phyloP scores from a whole-genome alignment of 257 asterid genomes.

The Solanum pimpinellifolium region DNA sequence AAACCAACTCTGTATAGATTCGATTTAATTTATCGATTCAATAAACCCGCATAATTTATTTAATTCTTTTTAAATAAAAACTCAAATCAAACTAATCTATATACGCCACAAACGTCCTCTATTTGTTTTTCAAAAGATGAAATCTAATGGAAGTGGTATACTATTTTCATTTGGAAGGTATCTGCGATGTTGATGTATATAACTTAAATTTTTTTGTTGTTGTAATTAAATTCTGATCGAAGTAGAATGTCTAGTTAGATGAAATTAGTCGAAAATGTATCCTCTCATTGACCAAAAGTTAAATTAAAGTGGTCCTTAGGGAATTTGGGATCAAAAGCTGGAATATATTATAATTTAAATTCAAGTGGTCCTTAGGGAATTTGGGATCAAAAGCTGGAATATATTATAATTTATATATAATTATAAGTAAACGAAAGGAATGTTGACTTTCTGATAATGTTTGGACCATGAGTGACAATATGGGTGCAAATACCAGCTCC shows the following conservation, averaged over 20 bases:
- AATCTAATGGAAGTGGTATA: too few species aligned
- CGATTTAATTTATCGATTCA: too few species aligned
- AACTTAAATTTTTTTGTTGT: not conserved
- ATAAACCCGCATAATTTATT: too few species aligned
- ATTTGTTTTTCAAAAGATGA: too few species aligned
- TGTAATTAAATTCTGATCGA: not conserved
- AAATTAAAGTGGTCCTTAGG: not conserved
- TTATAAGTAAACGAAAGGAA: not conserved
- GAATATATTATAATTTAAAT: not conserved
- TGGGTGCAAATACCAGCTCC: not conserved
- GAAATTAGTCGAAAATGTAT: not conserved
- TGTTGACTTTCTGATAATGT: not conserved
- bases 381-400: not conserved
- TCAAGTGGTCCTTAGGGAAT: not conserved
- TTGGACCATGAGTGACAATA: not conserved
- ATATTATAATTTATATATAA: too few species aligned
- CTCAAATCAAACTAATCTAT: too few species aligned
- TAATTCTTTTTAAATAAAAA: too few species aligned
- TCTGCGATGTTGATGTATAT: not conserved
- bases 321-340: not conserved
- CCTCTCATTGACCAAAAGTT: not conserved
- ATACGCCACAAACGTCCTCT: too few species aligned
- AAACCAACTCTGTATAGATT: too few species aligned
- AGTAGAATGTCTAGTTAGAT: not conserved
- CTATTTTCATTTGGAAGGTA: too few species aligned